Conservation (phyloP, 192 early-diverging fungal genomes). For the Oehlia diaphana region DNA sequence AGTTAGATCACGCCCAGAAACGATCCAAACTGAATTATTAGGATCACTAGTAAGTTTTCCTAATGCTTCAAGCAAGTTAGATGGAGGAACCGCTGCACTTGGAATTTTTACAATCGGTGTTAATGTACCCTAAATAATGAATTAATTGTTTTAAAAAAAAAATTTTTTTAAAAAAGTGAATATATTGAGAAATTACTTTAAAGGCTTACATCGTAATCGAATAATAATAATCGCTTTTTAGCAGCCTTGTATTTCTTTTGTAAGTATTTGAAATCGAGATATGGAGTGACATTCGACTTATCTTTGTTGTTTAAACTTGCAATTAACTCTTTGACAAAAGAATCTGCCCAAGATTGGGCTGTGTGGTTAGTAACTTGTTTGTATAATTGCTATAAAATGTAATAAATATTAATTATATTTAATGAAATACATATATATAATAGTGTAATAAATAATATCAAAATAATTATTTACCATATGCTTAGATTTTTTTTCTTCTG, state of each 20-base stretch:
- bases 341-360: constrained; percentile 83
- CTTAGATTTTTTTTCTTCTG: constrained; percentile 63
- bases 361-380: constrained; percentile 80
- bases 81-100: constrained; percentile 75
- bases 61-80: constrained; percentile 79
- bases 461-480: constrained; percentile 48
- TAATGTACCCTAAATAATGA: constrained; percentile 75
- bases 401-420: not conserved
- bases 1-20: constrained; percentile 88
- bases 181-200: not conserved
- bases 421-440: not conserved
- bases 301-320: constrained; percentile 45
- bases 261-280: constrained; percentile 38
- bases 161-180: not conserved
- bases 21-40: constrained; percentile 83
- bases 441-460: not conserved
- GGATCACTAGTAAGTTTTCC: constrained; percentile 70
- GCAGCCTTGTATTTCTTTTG: constrained; percentile 54
- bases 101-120: constrained; percentile 89
- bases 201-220: constrained; percentile 85
- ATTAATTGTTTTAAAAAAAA: not conserved
- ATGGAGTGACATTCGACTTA: constrained; percentile 49
- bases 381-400: constrained; percentile 60
- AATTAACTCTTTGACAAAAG: constrained; percentile 77
- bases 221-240: constrained; percentile 80